Percentiles rank a stretch among this genome's conserved stretches.
These are phyloP conservation scores for Aspergillus spinulosporus DNA, from an alignment of 2,329 filamentous ascomycete genomes.

Conservation along the genomic window DNA sequence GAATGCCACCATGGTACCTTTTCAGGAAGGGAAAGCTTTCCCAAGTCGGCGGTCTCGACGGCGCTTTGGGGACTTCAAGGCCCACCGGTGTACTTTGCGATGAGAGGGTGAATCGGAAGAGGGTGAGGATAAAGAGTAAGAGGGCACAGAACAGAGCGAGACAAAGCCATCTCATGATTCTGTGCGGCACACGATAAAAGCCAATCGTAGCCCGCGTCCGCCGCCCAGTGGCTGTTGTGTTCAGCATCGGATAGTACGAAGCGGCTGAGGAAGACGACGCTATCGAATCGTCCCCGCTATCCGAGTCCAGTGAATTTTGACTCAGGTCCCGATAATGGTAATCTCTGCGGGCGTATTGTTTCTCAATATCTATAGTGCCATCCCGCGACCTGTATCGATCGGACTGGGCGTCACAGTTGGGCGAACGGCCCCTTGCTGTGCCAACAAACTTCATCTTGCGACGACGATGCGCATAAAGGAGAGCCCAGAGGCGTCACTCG, in stretches of 20 bases:
- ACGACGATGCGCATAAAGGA: slow-evolving; percentile 26
- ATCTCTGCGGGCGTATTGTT: slow-evolving; percentile 28
- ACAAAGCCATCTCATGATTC: slow-evolving; percentile 75
- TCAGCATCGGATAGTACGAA: slow-evolving; percentile 53
- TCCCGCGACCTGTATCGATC: slow-evolving; percentile 21
- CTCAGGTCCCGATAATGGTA: slow-evolving; percentile 26
- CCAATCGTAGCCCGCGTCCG: slow-evolving; percentile 33
- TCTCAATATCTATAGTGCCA: slow-evolving; percentile 35
- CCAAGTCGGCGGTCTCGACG: slow-evolving; percentile 70
- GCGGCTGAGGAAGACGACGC: slow-evolving; percentile 51
- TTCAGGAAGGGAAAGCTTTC: slow-evolving; percentile 82
- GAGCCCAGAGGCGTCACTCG: slow-evolving; percentile 7
- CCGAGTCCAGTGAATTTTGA: slow-evolving; percentile 29
- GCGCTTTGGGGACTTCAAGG: slow-evolving; percentile 56
- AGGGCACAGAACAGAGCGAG: slow-evolving; percentile 68
- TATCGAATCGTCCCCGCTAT: slow-evolving; percentile 33
- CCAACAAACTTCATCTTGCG: slow-evolving; percentile 29
- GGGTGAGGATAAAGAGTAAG: slow-evolving; percentile 71
- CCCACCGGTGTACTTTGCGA: slow-evolving; percentile 30
- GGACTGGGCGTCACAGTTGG: slow-evolving; percentile 28
- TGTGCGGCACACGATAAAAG: slow-evolving; percentile 67
- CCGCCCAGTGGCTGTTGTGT: slow-evolving; percentile 34
- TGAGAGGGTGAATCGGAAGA: slow-evolving; percentile 71
- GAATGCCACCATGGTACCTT: slow-evolving; percentile 86
- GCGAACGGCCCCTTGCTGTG: slow-evolving; percentile 33